A percentile compares a stretch with the other conserved stretches of the same genome.
Evolutionary conservation across 2,329 filamentous ascomycete species (phyloP).

Genomic region (Chaetomium sp.): DNA sequence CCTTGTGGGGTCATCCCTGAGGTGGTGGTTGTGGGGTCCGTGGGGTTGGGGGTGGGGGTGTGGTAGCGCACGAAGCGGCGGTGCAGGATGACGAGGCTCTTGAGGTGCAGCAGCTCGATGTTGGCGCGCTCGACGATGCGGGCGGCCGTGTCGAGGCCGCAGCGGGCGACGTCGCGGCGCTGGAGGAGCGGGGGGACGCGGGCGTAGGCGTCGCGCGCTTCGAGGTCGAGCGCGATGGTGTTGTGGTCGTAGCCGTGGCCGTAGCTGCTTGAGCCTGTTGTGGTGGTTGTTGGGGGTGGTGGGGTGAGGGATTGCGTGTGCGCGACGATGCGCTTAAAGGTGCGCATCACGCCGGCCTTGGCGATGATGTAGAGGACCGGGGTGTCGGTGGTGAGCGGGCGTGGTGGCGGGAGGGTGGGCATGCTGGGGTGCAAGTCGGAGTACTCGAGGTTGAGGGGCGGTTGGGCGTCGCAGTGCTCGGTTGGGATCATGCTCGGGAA

Average conservation of each 20-base stretch:
- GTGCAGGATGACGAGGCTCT: constrained; percentile 40
- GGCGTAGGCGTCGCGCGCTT: background rate
- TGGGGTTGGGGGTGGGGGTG: background rate
- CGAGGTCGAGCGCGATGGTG: constrained; percentile 6
- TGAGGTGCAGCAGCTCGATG: constrained; percentile 39
- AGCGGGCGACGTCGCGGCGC: constrained; percentile 24
- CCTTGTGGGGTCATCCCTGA: background rate
- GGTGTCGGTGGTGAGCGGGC: constrained; percentile 25
- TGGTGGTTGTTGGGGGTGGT: background rate
- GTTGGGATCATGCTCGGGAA: constrained; percentile 50
- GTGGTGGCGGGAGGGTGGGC: constrained; percentile 39
- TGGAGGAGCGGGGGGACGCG: background rate
- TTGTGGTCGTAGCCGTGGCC: background rate
- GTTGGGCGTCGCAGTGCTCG: constrained; percentile 41
- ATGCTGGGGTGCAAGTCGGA: constrained; percentile 42
- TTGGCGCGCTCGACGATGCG: constrained; percentile 37
- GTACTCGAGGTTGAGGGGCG: constrained; percentile 46
- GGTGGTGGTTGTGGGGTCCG: background rate
- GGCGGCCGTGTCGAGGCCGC: constrained; percentile 35
- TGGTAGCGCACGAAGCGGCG: constrained; percentile 34
- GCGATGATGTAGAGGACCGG: constrained; percentile 37
- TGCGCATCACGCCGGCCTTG: constrained; percentile 37
- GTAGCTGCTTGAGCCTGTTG: too few species aligned
- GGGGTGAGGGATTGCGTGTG: constrained; percentile 26
- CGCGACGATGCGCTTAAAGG: constrained; percentile 35